Evolutionary conservation across 129 eudicot species (phyloP), one percentile per base, ranked within the genome.

Genomic region (Artemisia argyi): DNA sequence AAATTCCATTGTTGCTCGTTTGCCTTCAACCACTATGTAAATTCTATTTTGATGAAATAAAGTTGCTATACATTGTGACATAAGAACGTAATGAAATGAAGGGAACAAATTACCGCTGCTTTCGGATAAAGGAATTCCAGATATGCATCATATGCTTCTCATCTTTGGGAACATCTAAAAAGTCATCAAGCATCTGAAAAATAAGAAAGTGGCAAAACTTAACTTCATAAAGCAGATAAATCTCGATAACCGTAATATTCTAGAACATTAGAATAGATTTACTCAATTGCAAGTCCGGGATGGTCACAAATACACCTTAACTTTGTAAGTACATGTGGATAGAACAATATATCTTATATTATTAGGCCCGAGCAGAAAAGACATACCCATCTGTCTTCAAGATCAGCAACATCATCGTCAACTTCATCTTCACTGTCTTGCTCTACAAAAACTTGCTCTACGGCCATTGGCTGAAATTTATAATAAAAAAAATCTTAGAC

Each of bases 381-480:
- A 64, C 87, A 68, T 83, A 93, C 98, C 87, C 96, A 82, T 78
- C 90, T 84, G 74, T 93, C 98, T 84, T 93, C 97, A 64, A 93
- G 79, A 84, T 89, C 97, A 16, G 92, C 98, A 57, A 89, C 98
- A 82, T 93, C 97, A 61, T 93, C 97, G 77, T 93, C 98, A 42
- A 93, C 92, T 86, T 93, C 96, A 80, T 93, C 98, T 81, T 93
- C 98, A 82, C 98, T 93, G 68, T 93, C 98, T 46, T 75, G 85
- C 53, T 93, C 98, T 14, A 90, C 91, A 47, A 93, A 80, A 55
- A 93, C 89, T 82, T 89, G 98, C 92, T 87, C 95, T 82, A 80
- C 2, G 53, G 84, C 90, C 97, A 93, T 87, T 48, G 97, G 98
- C 98, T 93, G 61, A 19, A 79, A 39, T 22, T 22, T 20, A 16